phyloP scores from a whole-genome alignment of 441 rosid species.

The Codiaeum variegatum region DNA sequence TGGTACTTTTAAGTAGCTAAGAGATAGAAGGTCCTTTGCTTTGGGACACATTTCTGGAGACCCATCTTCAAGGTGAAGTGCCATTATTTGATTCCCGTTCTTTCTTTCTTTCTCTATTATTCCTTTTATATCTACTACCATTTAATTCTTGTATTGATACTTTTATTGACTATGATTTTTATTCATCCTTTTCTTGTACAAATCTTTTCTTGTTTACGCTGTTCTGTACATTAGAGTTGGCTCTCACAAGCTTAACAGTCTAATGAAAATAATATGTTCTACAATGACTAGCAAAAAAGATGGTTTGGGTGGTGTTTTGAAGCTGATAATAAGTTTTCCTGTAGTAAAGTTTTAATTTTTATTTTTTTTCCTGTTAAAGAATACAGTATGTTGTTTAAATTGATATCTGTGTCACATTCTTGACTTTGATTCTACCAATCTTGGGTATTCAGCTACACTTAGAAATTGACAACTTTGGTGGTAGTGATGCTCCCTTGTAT shows the following conservation, averaged over 20 bases:
- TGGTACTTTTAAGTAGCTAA: constrained; percentile 13
- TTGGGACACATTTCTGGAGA: constrained; percentile 11
- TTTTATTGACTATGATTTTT: too few relatives aligned
- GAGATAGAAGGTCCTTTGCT: constrained; percentile 13
- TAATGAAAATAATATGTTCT: constrained; percentile 8
- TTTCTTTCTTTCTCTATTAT: neutral
- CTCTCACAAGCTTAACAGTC: constrained; percentile 1
- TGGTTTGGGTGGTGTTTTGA: constrained; percentile 17
- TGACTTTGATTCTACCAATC: constrained; percentile 27
- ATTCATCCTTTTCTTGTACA: too few relatives aligned
- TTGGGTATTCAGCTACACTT: constrained; percentile 21
- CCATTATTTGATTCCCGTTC: neutral
- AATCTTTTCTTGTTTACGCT: constrained; percentile 12
- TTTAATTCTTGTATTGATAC: neutral
- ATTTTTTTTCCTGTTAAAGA: constrained; percentile 10
- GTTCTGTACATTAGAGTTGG: constrained; percentile 8
- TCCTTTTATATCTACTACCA: neutral
- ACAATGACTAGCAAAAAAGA: constrained; percentile 18
- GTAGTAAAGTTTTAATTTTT: constrained; percentile 11
- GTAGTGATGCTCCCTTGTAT: constrained; percentile 38
- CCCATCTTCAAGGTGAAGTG: constrained; percentile 22
- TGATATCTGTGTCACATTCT: constrained; percentile 34
- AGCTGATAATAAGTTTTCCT: neutral
- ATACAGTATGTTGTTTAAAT: constrained; percentile 26
- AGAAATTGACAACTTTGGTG: constrained; percentile 39